Base-by-base conservation (phyloP, 208 protist species). In the Acanthamoeba sp. region DNA sequence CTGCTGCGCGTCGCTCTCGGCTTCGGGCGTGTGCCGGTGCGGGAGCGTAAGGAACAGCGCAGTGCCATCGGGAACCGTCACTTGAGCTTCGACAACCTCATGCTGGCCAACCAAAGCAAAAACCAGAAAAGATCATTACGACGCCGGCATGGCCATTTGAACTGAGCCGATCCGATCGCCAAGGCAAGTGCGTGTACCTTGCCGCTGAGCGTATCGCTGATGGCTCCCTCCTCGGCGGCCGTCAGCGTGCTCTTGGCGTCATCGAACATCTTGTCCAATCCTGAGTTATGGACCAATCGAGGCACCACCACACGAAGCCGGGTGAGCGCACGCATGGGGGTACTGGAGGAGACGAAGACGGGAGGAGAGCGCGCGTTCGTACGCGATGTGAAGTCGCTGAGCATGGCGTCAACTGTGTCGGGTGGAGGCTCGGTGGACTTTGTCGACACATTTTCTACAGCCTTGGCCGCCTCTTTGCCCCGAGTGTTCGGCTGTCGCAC, bases 161-260 rank as follows among this genome's bases (percentile, higher is more conserved):
- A n/a, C n/a, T n/a, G n/a, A n/a, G n/a, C n/a, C n/a, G 48, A 52
- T 9, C 18, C 48, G 48, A 9, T 1, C 7, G 48, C 7, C 14
- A 1, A 16, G 10, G 4, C 48, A 0, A 52, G 48, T 52, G 48
- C 48, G 48, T n/a, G 45, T 59, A 59, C 52, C 52, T 59, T 59
- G 52, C 52, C 20, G 52, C 18, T 59, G 52, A 80, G 32, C 36
- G 22, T 38, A 1, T 80, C 38, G 32, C 38, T 36, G 32, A 80
- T 80, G 14, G 24, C 71, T 42, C 6, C 71, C 71, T 80, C 71
- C 16, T 80, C 71, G 40, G 71, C 71, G 18, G 71, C 34, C 5
- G 38, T 80, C 32, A 80, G 36, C 29, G 71, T 80, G 71, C 40
- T 80, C 40, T 80, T 80, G 24, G 71, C 71, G 22, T 80, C 71